Base-by-base conservation (phyloP, 768 basidiomycete genomes). In the Galerina marginata region DNA sequence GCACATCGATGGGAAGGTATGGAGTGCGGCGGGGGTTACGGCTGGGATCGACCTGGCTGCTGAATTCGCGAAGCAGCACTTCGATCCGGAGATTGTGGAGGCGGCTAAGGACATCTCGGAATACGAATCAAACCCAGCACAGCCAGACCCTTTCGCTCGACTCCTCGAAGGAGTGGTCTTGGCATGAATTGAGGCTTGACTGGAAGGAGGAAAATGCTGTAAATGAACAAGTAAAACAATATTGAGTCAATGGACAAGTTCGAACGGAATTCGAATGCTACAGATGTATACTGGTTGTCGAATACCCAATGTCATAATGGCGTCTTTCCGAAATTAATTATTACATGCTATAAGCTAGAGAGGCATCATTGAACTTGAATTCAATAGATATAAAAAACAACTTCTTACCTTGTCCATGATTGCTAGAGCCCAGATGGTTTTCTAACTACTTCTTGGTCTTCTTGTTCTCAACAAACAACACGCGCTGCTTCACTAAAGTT, bases 391-490 rank as follows among this genome's bases (percentile, higher is more conserved):
- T 33, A 1, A 4, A 4, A 33, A 7, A 7, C 29, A 33, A 1
- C 4, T n/a, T n/a, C 29, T 33, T 2, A 33, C 29, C 29, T 33
- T 7, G 29, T 7, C 29, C 4, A 33, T 33, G n/a, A n/a, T n/a
- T n/a, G 2, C 20, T 1, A 20, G 20, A 20, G 20, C 20, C 20
- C 20, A 20, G 20, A 2, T 20, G 20, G 20, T 16, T 25, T n/a
- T 37, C 20, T 15, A 1, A 12, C 38, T 65, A 74, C 66, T 90
- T 90, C 68, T 87, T 86, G 4, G 87, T 86, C 78, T 92, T 92
- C 65, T 82, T 88, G 70, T 86, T 87, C 75, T 93, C 91, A 1
- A 93, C 86, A 63, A 93, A 93, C 33, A 93, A 77, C 1, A 93
- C 91, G 20, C 89, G 79, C 50, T 81, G 76, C 67, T 87, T 87